Conservation (phyloP, 352 stramenopile species). For the Phytophthora sojae region DNA sequence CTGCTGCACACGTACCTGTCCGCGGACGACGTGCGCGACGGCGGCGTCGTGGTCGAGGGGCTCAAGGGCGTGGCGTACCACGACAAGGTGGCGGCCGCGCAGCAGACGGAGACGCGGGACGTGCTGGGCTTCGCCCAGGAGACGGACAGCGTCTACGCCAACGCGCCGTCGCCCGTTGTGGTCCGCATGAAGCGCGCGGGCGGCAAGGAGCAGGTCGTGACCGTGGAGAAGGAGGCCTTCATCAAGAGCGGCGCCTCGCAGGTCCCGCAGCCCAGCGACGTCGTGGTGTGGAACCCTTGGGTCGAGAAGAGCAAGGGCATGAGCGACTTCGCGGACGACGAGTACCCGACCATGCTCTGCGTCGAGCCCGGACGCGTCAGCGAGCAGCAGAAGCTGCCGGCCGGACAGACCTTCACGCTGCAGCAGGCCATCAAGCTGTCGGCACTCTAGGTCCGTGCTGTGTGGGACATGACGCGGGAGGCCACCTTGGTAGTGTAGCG, state of each 20-base stretch:
- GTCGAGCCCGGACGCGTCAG: constrained; percentile 93
- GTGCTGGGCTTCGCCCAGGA: constrained; percentile 75
- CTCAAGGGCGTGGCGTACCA: constrained; percentile 87
- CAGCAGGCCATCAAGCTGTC: constrained; percentile 75
- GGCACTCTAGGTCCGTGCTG: constrained; percentile 41
- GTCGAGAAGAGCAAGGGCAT: constrained; percentile 93
- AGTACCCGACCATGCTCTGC: constrained; percentile 96
- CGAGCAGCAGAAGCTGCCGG: constrained; percentile 64
- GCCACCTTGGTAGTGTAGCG: background rate
- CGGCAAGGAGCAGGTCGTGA: constrained; percentile 67
- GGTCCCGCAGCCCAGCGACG: constrained; percentile 61
- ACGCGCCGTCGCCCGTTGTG: constrained; percentile 68
- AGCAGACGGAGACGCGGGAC: constrained; percentile 67
- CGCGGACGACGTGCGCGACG: constrained; percentile 78
- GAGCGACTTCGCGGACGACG: constrained; percentile 95
- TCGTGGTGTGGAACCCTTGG: constrained; percentile 96
- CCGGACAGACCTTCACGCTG: constrained; percentile 66
- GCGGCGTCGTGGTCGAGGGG: constrained; percentile 75
- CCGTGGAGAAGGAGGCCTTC: constrained; percentile 77
- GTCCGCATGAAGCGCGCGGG: constrained; percentile 70
- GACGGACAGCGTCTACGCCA: constrained; percentile 91
- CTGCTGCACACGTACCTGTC: constrained; percentile 96
- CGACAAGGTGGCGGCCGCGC: constrained; percentile 88
- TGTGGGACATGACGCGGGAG: background rate
- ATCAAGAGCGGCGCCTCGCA: constrained; percentile 51